phyloP scores from a whole-genome alignment of 495 filamentous ascomycete genomes.

The Annulohypoxylon nitens region DNA sequence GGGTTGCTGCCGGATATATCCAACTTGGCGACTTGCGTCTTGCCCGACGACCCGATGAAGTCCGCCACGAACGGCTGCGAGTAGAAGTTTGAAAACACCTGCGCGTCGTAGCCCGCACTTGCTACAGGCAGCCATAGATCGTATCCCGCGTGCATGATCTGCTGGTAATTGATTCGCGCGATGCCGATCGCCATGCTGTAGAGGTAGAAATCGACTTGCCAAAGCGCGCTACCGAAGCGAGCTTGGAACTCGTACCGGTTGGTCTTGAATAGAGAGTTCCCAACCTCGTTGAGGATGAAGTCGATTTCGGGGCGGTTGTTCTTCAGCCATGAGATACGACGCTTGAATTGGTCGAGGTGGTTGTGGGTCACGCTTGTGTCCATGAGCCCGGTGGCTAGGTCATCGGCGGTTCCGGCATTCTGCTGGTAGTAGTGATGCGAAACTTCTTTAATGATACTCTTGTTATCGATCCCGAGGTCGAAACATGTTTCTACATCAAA shows the following conservation, averaged over 20 bases:
- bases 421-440: slow-evolving; percentile 51
- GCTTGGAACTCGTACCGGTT: slow-evolving; percentile 48
- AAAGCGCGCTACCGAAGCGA: slow-evolving; percentile 47
- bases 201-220: slow-evolving; percentile 51
- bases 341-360: slow-evolving; percentile 44
- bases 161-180: slow-evolving; percentile 50
- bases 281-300: slow-evolving; percentile 50
- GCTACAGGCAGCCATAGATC: slow-evolving; percentile 49
- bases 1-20: slow-evolving; percentile 14
- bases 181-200: slow-evolving; percentile 47
- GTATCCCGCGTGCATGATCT: slow-evolving; percentile 53
- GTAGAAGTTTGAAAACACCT: slow-evolving; percentile 52
- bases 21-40: slow-evolving; percentile 45
- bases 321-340: slow-evolving; percentile 42
- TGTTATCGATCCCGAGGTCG: slow-evolving; percentile 46
- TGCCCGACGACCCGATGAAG: slow-evolving; percentile 49
- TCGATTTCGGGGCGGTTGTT: slow-evolving; percentile 39
- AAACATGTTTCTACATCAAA: slow-evolving; percentile 49
- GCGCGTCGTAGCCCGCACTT: slow-evolving; percentile 41
- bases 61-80: slow-evolving; percentile 51
- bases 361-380: slow-evolving; percentile 38
- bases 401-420: slow-evolving; percentile 38
- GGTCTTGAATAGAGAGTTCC: slow-evolving; percentile 46
- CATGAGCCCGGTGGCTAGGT: slow-evolving; percentile 45
- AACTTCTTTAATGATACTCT: slow-evolving; percentile 45